Evolutionary conservation across 306 rosid species (phyloP).

Genomic region (Spatholobus suberectus): DNA sequence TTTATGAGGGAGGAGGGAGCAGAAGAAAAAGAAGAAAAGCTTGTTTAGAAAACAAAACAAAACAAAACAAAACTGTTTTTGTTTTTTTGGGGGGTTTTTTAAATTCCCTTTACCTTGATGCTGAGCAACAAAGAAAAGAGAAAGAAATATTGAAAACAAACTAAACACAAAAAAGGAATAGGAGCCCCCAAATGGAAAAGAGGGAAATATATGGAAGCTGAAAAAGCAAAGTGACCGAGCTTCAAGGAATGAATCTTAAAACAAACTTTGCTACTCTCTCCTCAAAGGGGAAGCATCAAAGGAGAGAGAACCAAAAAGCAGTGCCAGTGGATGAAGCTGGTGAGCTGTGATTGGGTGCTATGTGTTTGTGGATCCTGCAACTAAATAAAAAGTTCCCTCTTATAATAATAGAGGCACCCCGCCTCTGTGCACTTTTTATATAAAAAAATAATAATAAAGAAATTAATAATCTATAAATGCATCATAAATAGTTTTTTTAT

Average conservation of each 20-base stretch:
- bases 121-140: constrained; percentile 47
- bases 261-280: constrained; percentile 41
- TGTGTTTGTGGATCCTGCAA: constrained; percentile 66
- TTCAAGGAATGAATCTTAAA: constrained; percentile 60
- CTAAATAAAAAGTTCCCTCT: constrained; percentile 57
- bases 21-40: background rate
- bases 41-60: constrained; percentile 27
- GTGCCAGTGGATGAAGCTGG: constrained; percentile 58
- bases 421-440: constrained; percentile 36
- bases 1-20: constrained; percentile 30
- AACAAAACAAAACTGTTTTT: constrained; percentile 14
- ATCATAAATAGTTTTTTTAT: background rate
- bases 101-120: constrained; percentile 42
- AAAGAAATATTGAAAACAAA: constrained; percentile 34
- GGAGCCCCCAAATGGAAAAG: constrained; percentile 43
- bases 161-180: constrained; percentile 33
- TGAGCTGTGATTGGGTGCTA: constrained; percentile 67
- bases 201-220: constrained; percentile 39
- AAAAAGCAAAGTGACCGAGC: constrained; percentile 57
- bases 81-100: background rate
- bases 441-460: background rate
- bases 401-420: constrained; percentile 44
- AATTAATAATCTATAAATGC: constrained; percentile 5
- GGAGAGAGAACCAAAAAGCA: constrained; percentile 35
- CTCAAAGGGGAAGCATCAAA: constrained; percentile 15